Percentiles rank a stretch among this genome's conserved stretches.
Conservation (phyloP, 805 yeast species). For the Yarrowia sp. region DNA sequence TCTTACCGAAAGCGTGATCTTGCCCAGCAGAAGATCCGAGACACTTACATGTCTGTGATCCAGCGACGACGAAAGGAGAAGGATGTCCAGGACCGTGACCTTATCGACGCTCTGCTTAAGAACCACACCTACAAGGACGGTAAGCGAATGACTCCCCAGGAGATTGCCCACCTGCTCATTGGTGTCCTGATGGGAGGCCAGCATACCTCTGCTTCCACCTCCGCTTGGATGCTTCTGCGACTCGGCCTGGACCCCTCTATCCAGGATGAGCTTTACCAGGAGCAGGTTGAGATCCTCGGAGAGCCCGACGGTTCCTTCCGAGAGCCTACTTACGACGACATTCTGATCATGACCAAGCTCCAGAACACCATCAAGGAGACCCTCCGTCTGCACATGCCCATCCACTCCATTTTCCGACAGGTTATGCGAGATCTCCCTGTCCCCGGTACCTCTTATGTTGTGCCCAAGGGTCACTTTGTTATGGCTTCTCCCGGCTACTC, state of each 20-base stretch:
- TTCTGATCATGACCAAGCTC: slow-evolving; percentile 76
- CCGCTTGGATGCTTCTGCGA: slow-evolving; percentile 91
- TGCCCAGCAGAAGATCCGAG: slow-evolving; percentile 80
- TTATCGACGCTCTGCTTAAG: slow-evolving; percentile 83
- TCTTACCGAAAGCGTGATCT: slow-evolving; percentile 78
- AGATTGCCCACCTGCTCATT: slow-evolving; percentile 87
- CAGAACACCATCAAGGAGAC: slow-evolving; percentile 89
- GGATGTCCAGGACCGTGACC: slow-evolving; percentile 80
- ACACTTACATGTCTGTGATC: slow-evolving; percentile 78
- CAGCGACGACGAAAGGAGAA: slow-evolving; percentile 67
- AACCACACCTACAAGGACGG: slow-evolving; percentile 90
- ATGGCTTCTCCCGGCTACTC: slow-evolving; percentile 94
- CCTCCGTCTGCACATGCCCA: slow-evolving; percentile 91
- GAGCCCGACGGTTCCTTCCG: slow-evolving; percentile 39
- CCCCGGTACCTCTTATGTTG: slow-evolving; percentile 74
- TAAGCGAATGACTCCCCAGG: slow-evolving; percentile 87
- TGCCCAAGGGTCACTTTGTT: slow-evolving; percentile 87
- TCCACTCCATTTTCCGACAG: slow-evolving; percentile 93
- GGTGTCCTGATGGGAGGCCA: slow-evolving; percentile 99
- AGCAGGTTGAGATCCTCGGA: slow-evolving; percentile 62
- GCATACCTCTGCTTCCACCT: slow-evolving; percentile 94
- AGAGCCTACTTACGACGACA: slow-evolving; percentile 75
- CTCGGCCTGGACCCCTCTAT: slow-evolving; percentile 82
- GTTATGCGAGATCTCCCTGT: slow-evolving; percentile 75
- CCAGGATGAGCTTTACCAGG: slow-evolving; percentile 76